These are phyloP conservation scores for Heterobasidion parviporum DNA, from an alignment of 1,284 basidiomycete genomes.

Conservation along the genomic window DNA sequence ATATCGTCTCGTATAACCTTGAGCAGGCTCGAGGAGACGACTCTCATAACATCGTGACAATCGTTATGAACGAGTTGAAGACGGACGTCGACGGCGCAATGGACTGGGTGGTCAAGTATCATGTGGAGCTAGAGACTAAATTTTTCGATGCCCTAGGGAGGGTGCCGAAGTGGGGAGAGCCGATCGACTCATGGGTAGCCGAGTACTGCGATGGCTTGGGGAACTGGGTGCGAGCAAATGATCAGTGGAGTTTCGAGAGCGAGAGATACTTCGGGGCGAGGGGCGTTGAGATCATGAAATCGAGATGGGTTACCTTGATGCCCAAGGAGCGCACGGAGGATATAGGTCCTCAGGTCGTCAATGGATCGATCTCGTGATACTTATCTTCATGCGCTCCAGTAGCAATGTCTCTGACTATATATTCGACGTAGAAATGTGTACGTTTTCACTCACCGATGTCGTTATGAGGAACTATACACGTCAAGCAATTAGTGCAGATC, in stretches of 20 bases:
- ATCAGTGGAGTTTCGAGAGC: conserved; percentile 27
- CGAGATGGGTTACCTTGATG: conserved; percentile 3
- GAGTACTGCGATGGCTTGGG: conserved; percentile 24
- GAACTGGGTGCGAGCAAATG: conserved; percentile 26
- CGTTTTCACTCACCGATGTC: no score
- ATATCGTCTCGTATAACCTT: conserved; percentile 30
- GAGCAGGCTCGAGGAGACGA: conserved; percentile 33
- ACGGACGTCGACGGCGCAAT: conserved; percentile 22
- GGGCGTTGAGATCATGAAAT: conserved; percentile 16
- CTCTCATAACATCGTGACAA: conserved; percentile 32
- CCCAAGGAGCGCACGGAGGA: not conserved
- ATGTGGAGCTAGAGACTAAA: conserved; percentile 11
- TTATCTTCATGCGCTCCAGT: not conserved
- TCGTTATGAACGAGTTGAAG: conserved; percentile 28
- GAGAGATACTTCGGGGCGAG: conserved; percentile 26
- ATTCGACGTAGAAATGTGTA: no score
- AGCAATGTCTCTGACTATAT: no score
- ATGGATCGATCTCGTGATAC: not conserved
- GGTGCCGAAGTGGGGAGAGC: conserved; percentile 23
- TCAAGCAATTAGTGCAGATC: no score
- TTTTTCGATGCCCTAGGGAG: conserved; percentile 15
- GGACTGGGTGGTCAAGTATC: conserved; percentile 17
- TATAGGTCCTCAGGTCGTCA: not conserved
- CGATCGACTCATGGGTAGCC: conserved; percentile 16
- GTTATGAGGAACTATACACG: no score